Evolutionary conservation across 257 asterid genomes (phyloP), one percentile per base, ranked within the genome.

Genomic region (Petrea volubilis): DNA sequence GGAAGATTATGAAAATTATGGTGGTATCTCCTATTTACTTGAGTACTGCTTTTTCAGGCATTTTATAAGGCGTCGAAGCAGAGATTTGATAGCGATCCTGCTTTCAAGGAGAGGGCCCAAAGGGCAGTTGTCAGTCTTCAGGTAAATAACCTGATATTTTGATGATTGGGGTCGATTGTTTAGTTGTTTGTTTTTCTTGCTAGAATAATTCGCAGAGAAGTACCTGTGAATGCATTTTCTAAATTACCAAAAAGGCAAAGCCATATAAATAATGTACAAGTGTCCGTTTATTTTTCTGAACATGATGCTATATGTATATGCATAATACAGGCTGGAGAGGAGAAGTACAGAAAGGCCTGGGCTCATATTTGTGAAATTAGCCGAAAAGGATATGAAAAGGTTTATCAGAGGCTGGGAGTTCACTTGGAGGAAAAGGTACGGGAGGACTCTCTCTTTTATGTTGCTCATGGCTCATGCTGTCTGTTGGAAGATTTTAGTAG

Each of bases 71-170:
- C 90, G 14, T 94, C 99, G 4, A 91, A 94, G 86, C 74, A 70
- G 75, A 89, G 84, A 82, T 94, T 94, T 81, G 97, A 94, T 41
- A 65, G 56, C 17, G 99, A 94, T 77, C 73, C 91, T 67, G 90
- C 20, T 21, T 94, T 94, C 74, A 94, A 91, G 84, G 96, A 86
- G 84, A 86, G 75, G 81, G 99, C 99, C 46, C 97, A 91, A 56
- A 72, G 31, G 70, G 99, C 99, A 3, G 99, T 94, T 5, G 97
- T 94, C 77, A 84, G 95, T 85, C 97, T 91, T 72, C 97, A 94
- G 99, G 99, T 94, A 78, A 61, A 75, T 71, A 25, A 67, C 31
- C 43, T 31, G 41, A 25, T 63, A 57, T 60, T 49, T 29, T 21
- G 43, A 69, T 57, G 57, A 70, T 44, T 50, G 17, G 28, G 59